Evolutionary conservation across 2,329 filamentous ascomycete species (phyloP).

Genomic region (Colletotrichum musicola): DNA sequence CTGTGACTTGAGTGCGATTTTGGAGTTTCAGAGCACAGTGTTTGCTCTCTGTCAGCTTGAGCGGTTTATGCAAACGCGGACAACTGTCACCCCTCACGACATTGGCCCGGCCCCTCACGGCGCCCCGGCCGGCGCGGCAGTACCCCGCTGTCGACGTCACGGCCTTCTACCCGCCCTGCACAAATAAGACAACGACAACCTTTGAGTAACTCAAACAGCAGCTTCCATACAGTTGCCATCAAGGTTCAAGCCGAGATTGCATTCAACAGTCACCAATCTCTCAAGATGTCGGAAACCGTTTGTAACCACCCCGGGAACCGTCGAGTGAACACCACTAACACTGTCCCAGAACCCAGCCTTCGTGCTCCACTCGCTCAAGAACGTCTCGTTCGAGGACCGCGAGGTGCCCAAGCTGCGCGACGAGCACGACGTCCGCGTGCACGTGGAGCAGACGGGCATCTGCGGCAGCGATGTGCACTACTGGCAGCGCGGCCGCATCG

Average conservation of each 20-base stretch:
- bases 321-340: background rate
- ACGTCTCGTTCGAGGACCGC: constrained; percentile 59
- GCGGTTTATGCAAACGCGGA: background rate
- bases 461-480: constrained; percentile 62
- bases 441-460: constrained; percentile 60
- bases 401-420: constrained; percentile 54
- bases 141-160: constrained; percentile 33
- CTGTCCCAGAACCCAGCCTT: constrained; percentile 58
- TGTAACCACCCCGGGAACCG: background rate
- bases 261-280: background rate
- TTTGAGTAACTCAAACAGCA: background rate
- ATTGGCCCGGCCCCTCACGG: constrained; percentile 25
- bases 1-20: background rate
- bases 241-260: background rate
- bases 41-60: background rate
- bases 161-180: background rate
- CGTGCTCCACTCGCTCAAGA: constrained; percentile 59
- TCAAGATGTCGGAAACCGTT: constrained; percentile 24
- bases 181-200: constrained; percentile 9
- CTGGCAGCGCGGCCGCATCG: constrained; percentile 61
- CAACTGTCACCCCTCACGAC: constrained; percentile 20
- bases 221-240: background rate
- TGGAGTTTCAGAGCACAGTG: background rate
- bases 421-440: constrained; percentile 57
- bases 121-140: constrained; percentile 25